phyloP scores from a whole-genome alignment of 495 filamentous ascomycete species.

The Aspergillus steynii region DNA sequence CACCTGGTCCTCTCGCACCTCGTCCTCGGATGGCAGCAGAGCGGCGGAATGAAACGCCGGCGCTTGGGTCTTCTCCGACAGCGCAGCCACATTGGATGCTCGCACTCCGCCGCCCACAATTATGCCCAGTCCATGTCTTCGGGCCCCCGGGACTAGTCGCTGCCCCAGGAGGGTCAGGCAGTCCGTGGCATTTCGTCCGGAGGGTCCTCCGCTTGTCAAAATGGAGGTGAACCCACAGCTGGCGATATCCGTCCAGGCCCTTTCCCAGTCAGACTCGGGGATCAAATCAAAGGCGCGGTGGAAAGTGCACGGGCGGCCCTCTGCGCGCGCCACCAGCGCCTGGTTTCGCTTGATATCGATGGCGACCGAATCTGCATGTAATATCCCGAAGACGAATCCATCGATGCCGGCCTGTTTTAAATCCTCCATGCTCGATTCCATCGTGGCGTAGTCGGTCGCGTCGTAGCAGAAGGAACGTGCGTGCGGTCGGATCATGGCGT shows the following conservation, averaged over 20 bases:
- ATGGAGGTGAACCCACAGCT: slow-evolving; percentile 46
- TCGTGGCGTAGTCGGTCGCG: slow-evolving; percentile 34
- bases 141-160: not conserved
- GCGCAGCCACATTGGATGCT: slow-evolving; percentile 29
- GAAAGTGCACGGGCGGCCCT: slow-evolving; percentile 50
- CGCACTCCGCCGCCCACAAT: slow-evolving; percentile 45
- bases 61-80: slow-evolving; percentile 29
- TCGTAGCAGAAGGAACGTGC: slow-evolving; percentile 42
- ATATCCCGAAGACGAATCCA: slow-evolving; percentile 54
- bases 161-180: slow-evolving; percentile 18
- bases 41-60: slow-evolving; percentile 44
- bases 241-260: slow-evolving; percentile 32
- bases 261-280: slow-evolving; percentile 26
- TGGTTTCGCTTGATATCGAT: slow-evolving; percentile 40
- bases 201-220: slow-evolving; percentile 48
- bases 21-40: slow-evolving; percentile 12
- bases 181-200: slow-evolving; percentile 20
- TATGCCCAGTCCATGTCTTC: slow-evolving; percentile 16
- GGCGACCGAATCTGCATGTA: slow-evolving; percentile 15
- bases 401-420: slow-evolving; percentile 38
- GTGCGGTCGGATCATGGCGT: slow-evolving; percentile 53
- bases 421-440: slow-evolving; percentile 36
- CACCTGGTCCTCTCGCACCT: not conserved
- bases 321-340: slow-evolving; percentile 40
- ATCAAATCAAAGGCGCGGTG: slow-evolving; percentile 54